phyloP scores from a whole-genome alignment of 306 rosid species.

The Gynostemma pentaphyllum region DNA sequence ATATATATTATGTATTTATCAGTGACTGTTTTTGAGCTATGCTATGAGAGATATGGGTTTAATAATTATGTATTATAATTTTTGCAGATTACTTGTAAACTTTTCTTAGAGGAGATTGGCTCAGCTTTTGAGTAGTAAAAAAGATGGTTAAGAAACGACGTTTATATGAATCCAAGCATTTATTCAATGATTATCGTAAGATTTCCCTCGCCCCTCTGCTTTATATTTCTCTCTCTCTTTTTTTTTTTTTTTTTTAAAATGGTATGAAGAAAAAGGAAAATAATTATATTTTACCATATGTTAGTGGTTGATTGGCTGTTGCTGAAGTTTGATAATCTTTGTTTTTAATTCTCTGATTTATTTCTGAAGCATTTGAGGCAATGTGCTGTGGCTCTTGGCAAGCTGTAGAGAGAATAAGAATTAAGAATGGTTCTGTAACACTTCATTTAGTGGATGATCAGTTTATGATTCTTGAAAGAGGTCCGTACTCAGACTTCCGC shows the following conservation, averaged over 20 bases:
- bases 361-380: constrained; percentile 66
- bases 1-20: no score
- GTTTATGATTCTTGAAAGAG: constrained; percentile 35
- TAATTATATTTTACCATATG: no score
- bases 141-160: constrained; percentile 32
- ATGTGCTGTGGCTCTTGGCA: constrained; percentile 57
- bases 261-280: no score
- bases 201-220: background rate
- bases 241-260: background rate
- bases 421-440: constrained; percentile 40
- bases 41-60: no score
- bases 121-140: constrained; percentile 15
- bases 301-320: no score
- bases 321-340: no score
- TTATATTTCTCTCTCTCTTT: background rate
- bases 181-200: constrained; percentile 51
- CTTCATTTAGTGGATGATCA: constrained; percentile 38
- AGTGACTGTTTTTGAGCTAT: no score
- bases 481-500: constrained; percentile 48
- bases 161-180: constrained; percentile 37
- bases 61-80: background rate
- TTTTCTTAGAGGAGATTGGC: constrained; percentile 5
- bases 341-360: constrained; percentile 2
- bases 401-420: constrained; percentile 44
- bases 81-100: constrained; percentile 18